A percentile compares a stretch with the other conserved stretches of the same genome.
These are phyloP conservation scores for Rhodamnia rubescens DNA, from an alignment of 345 rosid genomes.

Conservation along the genomic window DNA sequence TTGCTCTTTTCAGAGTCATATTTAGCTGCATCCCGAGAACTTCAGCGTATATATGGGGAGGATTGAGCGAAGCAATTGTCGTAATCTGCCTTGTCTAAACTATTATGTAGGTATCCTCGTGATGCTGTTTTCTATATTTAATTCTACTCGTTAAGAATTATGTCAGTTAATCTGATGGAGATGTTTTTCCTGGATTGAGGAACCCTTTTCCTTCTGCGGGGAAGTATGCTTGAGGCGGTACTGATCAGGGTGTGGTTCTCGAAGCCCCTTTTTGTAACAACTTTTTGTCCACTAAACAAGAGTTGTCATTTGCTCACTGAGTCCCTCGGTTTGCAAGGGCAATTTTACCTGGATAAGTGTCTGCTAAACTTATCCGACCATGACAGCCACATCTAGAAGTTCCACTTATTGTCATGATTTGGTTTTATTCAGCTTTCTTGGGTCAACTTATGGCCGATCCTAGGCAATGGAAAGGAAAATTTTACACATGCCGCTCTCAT, in stretches of 20 bases:
- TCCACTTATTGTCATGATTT: background rate
- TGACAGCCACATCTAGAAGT: background rate
- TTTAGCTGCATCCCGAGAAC: slow-evolving; percentile 87
- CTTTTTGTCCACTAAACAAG: background rate
- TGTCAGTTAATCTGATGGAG: background rate
- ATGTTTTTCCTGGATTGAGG: background rate
- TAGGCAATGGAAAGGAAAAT: background rate
- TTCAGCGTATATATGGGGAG: slow-evolving; percentile 81
- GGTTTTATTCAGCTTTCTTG: background rate
- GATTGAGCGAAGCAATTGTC: slow-evolving; percentile 23
- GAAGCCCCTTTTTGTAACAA: background rate
- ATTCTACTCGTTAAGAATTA: background rate
- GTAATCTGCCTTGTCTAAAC: background rate
- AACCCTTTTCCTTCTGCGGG: background rate
- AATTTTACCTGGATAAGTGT: background rate
- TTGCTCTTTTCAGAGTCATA: slow-evolving; percentile 49
- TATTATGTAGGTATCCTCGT: background rate
- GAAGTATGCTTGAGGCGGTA: background rate
- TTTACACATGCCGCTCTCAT: background rate
- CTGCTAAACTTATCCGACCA: background rate
- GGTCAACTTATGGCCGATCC: background rate
- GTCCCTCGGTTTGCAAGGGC: background rate
- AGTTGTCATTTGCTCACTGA: background rate
- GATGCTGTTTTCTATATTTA: background rate
- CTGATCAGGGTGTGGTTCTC: background rate